phyloP scores from a whole-genome alignment of 768 basidiomycete species.

The Russula griseocarnosa region DNA sequence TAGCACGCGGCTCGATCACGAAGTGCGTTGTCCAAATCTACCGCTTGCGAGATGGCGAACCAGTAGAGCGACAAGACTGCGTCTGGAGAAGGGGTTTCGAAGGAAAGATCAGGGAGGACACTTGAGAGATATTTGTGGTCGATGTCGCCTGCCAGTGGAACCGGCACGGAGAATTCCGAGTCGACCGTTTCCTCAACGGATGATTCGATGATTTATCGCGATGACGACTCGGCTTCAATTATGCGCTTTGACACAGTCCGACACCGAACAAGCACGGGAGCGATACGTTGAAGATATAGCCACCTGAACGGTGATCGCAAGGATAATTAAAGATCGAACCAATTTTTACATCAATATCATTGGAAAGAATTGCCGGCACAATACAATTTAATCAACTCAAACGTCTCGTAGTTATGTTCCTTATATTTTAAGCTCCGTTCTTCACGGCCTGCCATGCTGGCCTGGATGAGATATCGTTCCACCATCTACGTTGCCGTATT shows the following conservation, averaged over 20 bases:
- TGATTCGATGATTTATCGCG: too few species aligned
- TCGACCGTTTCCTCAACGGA: too few species aligned
- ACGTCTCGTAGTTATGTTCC: neutral
- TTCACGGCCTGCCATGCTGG: slow-evolving; percentile 14
- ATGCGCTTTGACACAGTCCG: too few species aligned
- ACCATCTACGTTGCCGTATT: slow-evolving; percentile 17
- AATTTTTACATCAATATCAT: neutral
- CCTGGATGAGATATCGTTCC: slow-evolving; percentile 13
- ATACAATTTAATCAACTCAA: neutral
- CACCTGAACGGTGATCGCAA: neutral
- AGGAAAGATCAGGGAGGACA: slow-evolving; percentile 57
- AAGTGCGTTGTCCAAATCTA: slow-evolving; percentile 51
- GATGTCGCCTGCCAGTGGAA: slow-evolving; percentile 70
- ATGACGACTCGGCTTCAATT: too few species aligned
- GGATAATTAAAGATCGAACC: neutral
- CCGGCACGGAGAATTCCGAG: slow-evolving; percentile 39
- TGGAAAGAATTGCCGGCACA: neutral
- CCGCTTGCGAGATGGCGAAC: slow-evolving; percentile 52
- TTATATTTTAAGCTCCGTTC: slow-evolving; percentile 7
- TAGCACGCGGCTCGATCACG: slow-evolving; percentile 63
- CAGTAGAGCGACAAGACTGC: slow-evolving; percentile 60
- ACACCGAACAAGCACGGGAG: neutral
- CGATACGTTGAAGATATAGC: neutral
- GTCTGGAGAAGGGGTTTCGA: slow-evolving; percentile 56
- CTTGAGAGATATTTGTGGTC: slow-evolving; percentile 56